Conservation (phyloP, 768 basidiomycete genomes). For the Russula griseocarnosa region DNA sequence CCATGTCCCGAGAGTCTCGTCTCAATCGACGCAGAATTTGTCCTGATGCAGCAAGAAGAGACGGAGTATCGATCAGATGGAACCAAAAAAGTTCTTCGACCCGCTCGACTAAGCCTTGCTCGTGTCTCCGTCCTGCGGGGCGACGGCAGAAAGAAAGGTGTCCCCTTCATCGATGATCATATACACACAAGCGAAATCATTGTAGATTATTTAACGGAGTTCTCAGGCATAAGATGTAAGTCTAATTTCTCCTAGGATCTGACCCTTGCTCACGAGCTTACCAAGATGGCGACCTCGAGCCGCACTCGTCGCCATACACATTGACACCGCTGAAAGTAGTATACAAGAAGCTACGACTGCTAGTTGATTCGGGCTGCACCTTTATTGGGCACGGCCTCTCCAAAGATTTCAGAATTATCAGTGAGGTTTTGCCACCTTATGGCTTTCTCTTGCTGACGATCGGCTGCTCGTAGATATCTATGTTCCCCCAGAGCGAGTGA, state of each 20-base stretch:
- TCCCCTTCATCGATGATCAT: conserved; percentile 97
- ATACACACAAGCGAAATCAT: conserved; percentile 95
- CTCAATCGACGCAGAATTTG: conserved; percentile 97
- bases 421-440: conserved; percentile 44
- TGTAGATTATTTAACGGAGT: conserved; percentile 96
- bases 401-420: conserved; percentile 98
- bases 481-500: conserved; percentile 91
- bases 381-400: conserved; percentile 97
- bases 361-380: conserved; percentile 92
- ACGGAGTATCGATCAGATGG: conserved; percentile 94
- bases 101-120: conserved; percentile 87
- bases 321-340: conserved; percentile 95
- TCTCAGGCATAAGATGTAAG: conserved; percentile 91
- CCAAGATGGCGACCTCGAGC: conserved; percentile 89
- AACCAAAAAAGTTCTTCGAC: conserved; percentile 86
- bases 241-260: not conserved
- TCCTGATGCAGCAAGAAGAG: conserved; percentile 97
- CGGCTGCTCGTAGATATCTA: conserved; percentile 66
- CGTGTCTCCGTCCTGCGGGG: conserved; percentile 93
- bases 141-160: conserved; percentile 68
- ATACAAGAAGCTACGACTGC: conserved; percentile 91
- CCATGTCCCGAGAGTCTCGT: conserved; percentile 84
- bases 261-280: conserved; percentile 16
- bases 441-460: not conserved
- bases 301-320: conserved; percentile 74